Evolutionary conservation across 2,329 filamentous ascomycete genomes (phyloP).

Genomic region (Scedosporium dehoogii): DNA sequence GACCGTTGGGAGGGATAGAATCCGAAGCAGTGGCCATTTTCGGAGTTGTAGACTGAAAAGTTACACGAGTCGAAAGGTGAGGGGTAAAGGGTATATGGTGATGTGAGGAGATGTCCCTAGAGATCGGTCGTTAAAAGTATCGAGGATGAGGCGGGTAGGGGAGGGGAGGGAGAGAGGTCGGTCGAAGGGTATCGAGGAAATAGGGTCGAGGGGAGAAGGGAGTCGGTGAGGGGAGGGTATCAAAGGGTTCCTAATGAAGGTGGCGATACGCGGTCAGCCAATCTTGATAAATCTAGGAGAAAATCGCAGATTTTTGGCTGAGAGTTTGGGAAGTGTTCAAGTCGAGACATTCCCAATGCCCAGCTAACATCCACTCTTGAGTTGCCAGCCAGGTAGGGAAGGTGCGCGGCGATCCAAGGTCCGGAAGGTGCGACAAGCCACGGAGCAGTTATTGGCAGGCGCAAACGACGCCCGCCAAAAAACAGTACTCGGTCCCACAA

Average conservation of each 20-base stretch:
- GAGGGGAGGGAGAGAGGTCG: background rate
- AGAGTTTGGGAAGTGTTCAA: background rate
- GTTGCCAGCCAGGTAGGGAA: background rate
- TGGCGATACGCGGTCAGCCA: too few species aligned
- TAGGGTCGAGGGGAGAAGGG: background rate
- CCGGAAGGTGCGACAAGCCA: background rate
- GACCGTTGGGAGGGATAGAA: constrained; percentile 44
- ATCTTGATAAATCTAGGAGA: too few species aligned
- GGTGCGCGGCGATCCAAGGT: background rate
- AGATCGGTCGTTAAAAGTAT: constrained; percentile 3
- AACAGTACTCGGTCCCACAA: background rate
- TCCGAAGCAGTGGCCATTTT: constrained; percentile 57
- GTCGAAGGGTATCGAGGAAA: background rate
- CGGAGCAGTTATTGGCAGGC: background rate
- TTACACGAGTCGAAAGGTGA: background rate
- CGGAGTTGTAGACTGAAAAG: constrained; percentile 12
- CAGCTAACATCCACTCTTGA: background rate
- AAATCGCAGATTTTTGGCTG: background rate
- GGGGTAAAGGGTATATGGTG: constrained; percentile 8
- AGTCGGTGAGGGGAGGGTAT: background rate
- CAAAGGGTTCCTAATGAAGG: too few species aligned
- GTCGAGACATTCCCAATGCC: background rate
- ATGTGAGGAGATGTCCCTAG: background rate
- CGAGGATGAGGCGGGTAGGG: background rate
- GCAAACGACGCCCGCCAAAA: background rate